Evolutionary conservation across 805 yeast genomes (phyloP).

Genomic region (Myxozyma geophila): DNA sequence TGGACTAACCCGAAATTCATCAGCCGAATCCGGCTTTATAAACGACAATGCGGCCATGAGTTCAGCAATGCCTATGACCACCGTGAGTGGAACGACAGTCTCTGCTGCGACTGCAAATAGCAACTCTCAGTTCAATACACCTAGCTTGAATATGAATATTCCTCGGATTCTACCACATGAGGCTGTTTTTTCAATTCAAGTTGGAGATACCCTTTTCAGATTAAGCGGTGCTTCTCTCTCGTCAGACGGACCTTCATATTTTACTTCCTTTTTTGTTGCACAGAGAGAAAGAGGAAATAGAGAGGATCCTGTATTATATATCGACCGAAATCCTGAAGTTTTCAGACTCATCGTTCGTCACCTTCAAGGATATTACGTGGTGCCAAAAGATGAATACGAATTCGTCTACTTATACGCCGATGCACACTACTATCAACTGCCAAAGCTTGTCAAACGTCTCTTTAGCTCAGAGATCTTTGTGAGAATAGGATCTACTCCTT

Average conservation of each 20-base stretch:
- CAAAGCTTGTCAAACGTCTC: conserved; percentile 56
- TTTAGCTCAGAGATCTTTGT: conserved; percentile 58
- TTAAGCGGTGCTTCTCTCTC: conserved; percentile 65
- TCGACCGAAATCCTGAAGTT: conserved; percentile 74
- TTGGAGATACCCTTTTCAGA: conserved; percentile 36
- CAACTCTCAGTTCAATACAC: conserved; percentile 13
- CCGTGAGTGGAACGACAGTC: conserved; percentile 9
- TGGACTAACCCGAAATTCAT: neutral
- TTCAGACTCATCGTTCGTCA: conserved; percentile 72
- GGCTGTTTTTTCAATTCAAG: conserved; percentile 37
- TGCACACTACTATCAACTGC: conserved; percentile 70
- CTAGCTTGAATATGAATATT: conserved; percentile 24
- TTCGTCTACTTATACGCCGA: conserved; percentile 69
- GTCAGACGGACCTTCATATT: conserved; percentile 82
- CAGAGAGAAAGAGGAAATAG: conserved; percentile 38
- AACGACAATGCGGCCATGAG: neutral
- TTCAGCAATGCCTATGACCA: conserved; percentile 6
- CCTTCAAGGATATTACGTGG: conserved; percentile 72
- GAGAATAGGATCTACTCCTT: conserved; percentile 63
- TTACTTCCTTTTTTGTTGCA: conserved; percentile 66
- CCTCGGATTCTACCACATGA: conserved; percentile 36
- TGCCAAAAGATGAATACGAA: conserved; percentile 62
- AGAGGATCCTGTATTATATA: conserved; percentile 51
- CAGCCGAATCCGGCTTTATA: neutral
- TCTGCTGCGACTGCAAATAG: conserved; percentile 5